Evolutionary conservation across 192 early-diverging fungal species (phyloP).

Genomic region (Podila verticillata): DNA sequence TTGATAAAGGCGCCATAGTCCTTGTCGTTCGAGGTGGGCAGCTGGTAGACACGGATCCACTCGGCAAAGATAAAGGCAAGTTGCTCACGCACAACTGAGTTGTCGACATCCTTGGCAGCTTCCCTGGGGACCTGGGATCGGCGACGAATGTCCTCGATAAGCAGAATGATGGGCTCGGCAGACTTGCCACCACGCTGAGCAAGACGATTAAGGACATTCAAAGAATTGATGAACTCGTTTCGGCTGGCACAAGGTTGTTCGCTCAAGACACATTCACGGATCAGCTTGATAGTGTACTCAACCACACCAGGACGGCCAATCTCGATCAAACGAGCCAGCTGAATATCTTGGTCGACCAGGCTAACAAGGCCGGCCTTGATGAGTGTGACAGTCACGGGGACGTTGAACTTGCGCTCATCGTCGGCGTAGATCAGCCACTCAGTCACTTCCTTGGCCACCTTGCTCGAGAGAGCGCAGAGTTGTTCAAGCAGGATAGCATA

Average conservation of each 20-base stretch:
- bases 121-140: conserved; percentile 49
- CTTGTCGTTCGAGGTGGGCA: conserved; percentile 78
- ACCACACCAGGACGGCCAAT: conserved; percentile 72
- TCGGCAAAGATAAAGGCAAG: conserved; percentile 77
- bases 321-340: conserved; percentile 88
- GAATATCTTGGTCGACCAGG: conserved; percentile 85
- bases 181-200: conserved; percentile 68
- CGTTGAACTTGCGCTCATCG: conserved; percentile 95
- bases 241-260: conserved; percentile 61
- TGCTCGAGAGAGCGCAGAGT: conserved; percentile 85
- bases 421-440: conserved; percentile 94
- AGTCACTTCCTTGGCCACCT: conserved; percentile 84
- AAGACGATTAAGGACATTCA: conserved; percentile 79
- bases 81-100: conserved; percentile 65
- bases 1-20: conserved; percentile 69
- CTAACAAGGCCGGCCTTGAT: conserved; percentile 83
- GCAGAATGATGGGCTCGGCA: conserved; percentile 47
- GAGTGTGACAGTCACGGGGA: conserved; percentile 83
- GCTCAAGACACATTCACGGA: conserved; percentile 74
- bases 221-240: conserved; percentile 72
- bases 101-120: conserved; percentile 58
- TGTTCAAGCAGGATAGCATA: conserved; percentile 86
- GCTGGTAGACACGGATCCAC: conserved; percentile 82
- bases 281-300: conserved; percentile 81
- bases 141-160: conserved; percentile 68